Base-by-base conservation (phyloP, 192 early-diverging fungal genomes). In the Coemansia sp. region DNA sequence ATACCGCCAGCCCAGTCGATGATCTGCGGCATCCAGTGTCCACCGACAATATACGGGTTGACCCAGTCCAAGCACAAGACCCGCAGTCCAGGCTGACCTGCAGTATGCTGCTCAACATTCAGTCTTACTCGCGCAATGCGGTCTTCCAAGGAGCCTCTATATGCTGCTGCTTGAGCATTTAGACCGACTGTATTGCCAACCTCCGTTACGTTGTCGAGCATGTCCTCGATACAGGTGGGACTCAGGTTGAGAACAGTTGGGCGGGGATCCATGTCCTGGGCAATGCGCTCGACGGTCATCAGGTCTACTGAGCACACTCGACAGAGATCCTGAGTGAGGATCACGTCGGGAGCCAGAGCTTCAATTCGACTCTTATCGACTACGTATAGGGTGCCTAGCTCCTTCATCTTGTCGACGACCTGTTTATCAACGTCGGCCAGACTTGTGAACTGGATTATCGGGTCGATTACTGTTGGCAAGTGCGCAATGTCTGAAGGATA, bases 251-350 rank as follows among this genome's bases (percentile, higher is more conserved):
- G 73, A 54, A 89, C 80, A 22, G 66, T 27, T 2, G 88, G 86
- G 27, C 66, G 61, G 6, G 81, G 86, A 12, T 73, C 34, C 85
- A 89, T 86, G 9, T 24, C 64, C 27, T 70, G 43, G 1, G 86
- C 87, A 18, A 88, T 70, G 20, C 86, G 76, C 27, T 87, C 68
- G 18, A 88, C 87, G 47, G 84, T 81, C 73, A 75, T 73, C 7
- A 87, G 64, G 64, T 89, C 88, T 49, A 89, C 82, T 3, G 88
- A 85, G 63, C 88, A 89, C 34, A 88, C 87, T 24, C 86, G 71
- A 67, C 79, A 86, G 13, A 82, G 72, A 29, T 73, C 73, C 63
- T 89, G 88, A 15, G 88, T 89, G 15, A 89, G 72, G 41, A 89
- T 86, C 3, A 86, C 73, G 12, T 78, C 63, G 15, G 88, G 88